Evolutionary conservation across 768 basidiomycete genomes (phyloP), one percentile per base, ranked within the genome.

Genomic region (Rhizopogon vinicolor): DNA sequence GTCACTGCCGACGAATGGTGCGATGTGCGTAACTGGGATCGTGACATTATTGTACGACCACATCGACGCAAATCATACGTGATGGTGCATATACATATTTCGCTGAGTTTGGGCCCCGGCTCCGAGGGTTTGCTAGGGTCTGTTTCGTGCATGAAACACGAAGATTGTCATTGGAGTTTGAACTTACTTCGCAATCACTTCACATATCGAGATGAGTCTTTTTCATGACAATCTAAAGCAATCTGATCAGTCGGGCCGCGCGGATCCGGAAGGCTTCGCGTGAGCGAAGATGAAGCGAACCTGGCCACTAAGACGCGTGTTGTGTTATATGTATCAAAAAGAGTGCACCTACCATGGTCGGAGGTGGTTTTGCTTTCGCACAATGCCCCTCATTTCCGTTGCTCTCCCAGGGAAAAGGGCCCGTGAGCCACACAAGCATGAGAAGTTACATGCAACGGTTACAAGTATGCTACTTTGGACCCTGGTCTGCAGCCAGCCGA

Each of bases 331-430:
- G 35, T 37, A 48, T 48, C 46, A 19, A 48, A 19, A 46, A 13
- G 45, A 19, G 31, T 14, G 44, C 7, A n/a, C 45, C 31, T 45
- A 33, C 31, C 46, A 14, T 31, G 3, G 31, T 14, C 14, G 19
- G 22, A 10, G 14, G 35, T 49, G 19, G 33, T 22, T 35, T 22
- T 22, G 19, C 33, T 35, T 49, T 49, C 46, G 46, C 46, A 49
- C 46, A 49, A 33, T 46, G 45, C 12, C 18, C 44, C 40, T 49
- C 33, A 49, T 49, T 49, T 49, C 46, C 46, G 46, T 49, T 37
- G 35, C 33, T 7, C 1, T 31, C 19, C 33, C 46, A 35, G 46
- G 45, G 19, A 48, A 49, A 35, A 49, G 19, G 19, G 14, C 33
- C 35, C 19, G 33, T 35, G 18, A 19, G 19, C 45, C 8, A 48